phyloP scores from a whole-genome alignment of 306 rosid species.

The Sphenostylis stenocarpa region DNA sequence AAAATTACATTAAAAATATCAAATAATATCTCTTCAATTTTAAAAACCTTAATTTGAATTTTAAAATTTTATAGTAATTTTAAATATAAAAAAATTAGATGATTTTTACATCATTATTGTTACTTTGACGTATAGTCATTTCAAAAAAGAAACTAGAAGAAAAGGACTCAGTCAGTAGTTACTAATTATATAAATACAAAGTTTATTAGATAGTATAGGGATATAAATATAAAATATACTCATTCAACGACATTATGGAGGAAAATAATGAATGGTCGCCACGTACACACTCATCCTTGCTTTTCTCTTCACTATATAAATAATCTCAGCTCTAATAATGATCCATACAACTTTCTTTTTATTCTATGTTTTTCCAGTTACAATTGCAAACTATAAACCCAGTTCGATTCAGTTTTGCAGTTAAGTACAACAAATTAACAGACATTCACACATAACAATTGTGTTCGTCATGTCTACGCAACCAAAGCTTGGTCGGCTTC shows the following conservation, averaged over 20 bases:
- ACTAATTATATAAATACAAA: neutral
- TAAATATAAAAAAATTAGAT: too few species aligned
- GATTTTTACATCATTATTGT: too few species aligned
- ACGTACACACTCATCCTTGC: neutral
- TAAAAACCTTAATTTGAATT: too few species aligned
- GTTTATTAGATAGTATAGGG: neutral
- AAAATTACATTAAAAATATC: too few species aligned
- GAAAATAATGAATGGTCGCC: slow-evolving; percentile 11
- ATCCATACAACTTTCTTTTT: slow-evolving; percentile 1
- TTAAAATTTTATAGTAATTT: too few species aligned
- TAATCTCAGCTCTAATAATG: neutral
- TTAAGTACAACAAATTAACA: neutral
- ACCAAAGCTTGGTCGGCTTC: slow-evolving; percentile 54
- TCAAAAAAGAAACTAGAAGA: neutral
- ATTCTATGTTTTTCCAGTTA: neutral
- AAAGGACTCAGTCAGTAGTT: neutral
- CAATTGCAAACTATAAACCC: neutral
- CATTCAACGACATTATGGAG: neutral
- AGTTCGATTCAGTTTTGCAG: neutral
- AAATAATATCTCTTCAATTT: too few species aligned
- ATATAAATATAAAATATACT: neutral
- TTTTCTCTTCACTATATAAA: slow-evolving; percentile 7
- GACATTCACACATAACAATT: neutral
- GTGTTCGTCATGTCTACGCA: slow-evolving; percentile 50
- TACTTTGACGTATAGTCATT: neutral